phyloP scores from a whole-genome alignment of 202 grass and related monocot species.

The Musa balbisiana region DNA sequence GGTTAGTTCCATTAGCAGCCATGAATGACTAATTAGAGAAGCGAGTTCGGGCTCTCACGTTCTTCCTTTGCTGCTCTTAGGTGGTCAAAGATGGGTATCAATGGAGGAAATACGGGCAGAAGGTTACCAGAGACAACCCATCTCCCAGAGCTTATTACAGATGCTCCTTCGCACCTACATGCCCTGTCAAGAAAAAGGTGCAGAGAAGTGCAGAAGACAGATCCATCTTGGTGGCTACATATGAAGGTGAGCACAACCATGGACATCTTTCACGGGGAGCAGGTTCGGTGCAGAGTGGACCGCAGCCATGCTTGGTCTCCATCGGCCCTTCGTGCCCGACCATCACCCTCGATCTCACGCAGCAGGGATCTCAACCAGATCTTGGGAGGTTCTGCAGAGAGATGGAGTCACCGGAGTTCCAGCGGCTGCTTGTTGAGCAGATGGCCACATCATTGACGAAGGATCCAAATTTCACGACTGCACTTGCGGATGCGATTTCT shows the following conservation, averaged over 20 bases:
- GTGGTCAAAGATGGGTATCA: slow-evolving; percentile 81
- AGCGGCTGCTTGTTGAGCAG: slow-evolving; percentile 46
- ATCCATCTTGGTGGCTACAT: slow-evolving; percentile 64
- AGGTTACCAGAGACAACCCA: slow-evolving; percentile 89
- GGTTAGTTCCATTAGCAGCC: slow-evolving; percentile 23
- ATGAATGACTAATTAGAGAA: background rate
- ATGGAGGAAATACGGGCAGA: slow-evolving; percentile 96
- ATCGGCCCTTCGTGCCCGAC: slow-evolving; percentile 46
- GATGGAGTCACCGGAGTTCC: slow-evolving; percentile 47
- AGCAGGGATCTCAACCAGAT: slow-evolving; percentile 6
- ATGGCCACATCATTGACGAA: slow-evolving; percentile 55
- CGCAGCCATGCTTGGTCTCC: slow-evolving; percentile 48
- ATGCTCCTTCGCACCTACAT: slow-evolving; percentile 75
- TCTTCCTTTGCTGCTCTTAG: slow-evolving; percentile 11
- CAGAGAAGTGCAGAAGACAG: slow-evolving; percentile 74
- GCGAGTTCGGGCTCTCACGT: background rate
- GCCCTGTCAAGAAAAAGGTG: slow-evolving; percentile 94
- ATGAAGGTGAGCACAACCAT: slow-evolving; percentile 97
- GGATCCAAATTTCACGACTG: slow-evolving; percentile 49
- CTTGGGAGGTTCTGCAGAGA: slow-evolving; percentile 30
- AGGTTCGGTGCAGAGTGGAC: background rate
- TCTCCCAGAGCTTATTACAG: slow-evolving; percentile 80
- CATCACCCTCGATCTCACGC: slow-evolving; percentile 70
- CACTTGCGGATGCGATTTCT: slow-evolving; percentile 47
- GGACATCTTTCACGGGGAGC: slow-evolving; percentile 16